Evolutionary conservation across 805 yeast genomes (phyloP).

Genomic region (Sugiyamaella lignohabitans): DNA sequence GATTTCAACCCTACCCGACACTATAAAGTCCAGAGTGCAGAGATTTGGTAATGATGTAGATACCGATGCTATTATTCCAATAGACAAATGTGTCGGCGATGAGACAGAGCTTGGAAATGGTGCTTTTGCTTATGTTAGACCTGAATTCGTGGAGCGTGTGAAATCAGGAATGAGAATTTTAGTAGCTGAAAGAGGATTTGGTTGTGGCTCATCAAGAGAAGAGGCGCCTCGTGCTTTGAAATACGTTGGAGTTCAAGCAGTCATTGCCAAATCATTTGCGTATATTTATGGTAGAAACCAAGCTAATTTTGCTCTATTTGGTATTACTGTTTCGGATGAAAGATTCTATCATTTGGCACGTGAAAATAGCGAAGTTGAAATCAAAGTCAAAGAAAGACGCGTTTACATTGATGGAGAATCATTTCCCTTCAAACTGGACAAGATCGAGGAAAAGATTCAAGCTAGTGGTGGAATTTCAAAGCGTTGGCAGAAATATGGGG

Average conservation of each 20-base stretch:
- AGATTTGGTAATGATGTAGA: constrained; percentile 15
- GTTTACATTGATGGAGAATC: constrained; percentile 7
- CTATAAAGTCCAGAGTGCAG: constrained; percentile 10
- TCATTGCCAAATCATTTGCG: constrained; percentile 15
- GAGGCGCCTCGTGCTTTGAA: constrained; percentile 11
- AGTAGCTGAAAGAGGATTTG: constrained; percentile 15
- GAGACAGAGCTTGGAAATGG: constrained; percentile 8
- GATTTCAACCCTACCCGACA: constrained; percentile 6
- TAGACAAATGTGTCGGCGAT: constrained; percentile 11
- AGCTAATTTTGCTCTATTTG: constrained; percentile 15
- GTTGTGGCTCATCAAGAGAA: constrained; percentile 15
- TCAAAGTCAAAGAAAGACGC: constrained; percentile 6
- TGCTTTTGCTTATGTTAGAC: constrained; percentile 13
- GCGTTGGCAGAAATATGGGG: constrained; percentile 12
- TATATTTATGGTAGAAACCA: constrained; percentile 14
- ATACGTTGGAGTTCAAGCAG: constrained; percentile 11
- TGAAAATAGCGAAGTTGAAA: constrained; percentile 6
- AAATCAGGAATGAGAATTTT: constrained; percentile 7
- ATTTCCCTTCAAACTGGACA: constrained; percentile 14
- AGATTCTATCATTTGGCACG: constrained; percentile 11
- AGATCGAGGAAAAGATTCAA: constrained; percentile 10
- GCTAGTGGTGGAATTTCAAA: constrained; percentile 13
- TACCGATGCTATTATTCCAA: constrained; percentile 17
- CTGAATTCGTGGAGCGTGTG: constrained; percentile 10
- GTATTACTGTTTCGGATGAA: constrained; percentile 16